A percentile compares a stretch with the other conserved stretches of the same genome.
phyloP scores from a whole-genome alignment of 139 green algal genomes.

The Chloropicon primus region DNA sequence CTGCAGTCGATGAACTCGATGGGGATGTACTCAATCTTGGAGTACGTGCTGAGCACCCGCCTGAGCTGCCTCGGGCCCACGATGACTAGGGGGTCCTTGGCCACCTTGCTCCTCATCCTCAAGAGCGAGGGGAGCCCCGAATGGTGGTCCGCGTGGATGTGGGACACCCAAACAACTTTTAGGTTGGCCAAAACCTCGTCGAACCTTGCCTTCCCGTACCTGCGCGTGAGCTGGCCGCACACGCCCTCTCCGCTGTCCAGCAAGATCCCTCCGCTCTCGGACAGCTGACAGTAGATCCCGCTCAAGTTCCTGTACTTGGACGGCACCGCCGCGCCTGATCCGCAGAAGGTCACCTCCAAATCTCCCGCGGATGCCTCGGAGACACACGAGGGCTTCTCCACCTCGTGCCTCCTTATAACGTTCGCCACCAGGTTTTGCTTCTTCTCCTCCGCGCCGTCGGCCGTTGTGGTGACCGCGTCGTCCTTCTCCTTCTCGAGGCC shows the following conservation, averaged over 20 bases:
- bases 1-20: constrained; percentile 50
- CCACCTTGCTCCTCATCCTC: constrained; percentile 4
- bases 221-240: constrained; percentile 67
- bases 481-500: background rate
- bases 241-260: constrained; percentile 85
- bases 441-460: background rate
- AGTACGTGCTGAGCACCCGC: constrained; percentile 44
- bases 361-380: constrained; percentile 4
- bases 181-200: constrained; percentile 20
- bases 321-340: constrained; percentile 56
- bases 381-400: constrained; percentile 13
- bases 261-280: constrained; percentile 53
- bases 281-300: constrained; percentile 60
- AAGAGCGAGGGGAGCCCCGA: constrained; percentile 60
- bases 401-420: background rate
- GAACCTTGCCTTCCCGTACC: constrained; percentile 31
- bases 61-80: constrained; percentile 65
- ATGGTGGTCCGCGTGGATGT: constrained; percentile 98
- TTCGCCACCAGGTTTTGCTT: background rate
- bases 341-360: constrained; percentile 40
- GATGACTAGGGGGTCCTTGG: constrained; percentile 46
- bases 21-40: constrained; percentile 36
- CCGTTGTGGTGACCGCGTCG: background rate
- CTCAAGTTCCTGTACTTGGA: constrained; percentile 93
- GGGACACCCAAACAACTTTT: constrained; percentile 69